Base-by-base conservation (phyloP, 176 grass and related monocot species). In the Oryza longistaminata region DNA sequence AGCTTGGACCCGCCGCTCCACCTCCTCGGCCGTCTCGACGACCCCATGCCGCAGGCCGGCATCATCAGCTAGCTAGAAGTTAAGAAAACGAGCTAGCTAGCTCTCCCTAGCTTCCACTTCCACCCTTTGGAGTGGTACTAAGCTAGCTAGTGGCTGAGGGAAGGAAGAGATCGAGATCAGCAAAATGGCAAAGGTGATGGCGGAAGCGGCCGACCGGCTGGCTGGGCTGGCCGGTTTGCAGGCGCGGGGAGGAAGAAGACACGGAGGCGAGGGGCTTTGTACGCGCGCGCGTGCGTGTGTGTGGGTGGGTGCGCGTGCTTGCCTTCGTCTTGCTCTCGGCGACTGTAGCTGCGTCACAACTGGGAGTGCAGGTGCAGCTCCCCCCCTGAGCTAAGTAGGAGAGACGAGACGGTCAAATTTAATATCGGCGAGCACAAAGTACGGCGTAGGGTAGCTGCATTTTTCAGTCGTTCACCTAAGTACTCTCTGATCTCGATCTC, bases 281-380 rank as follows among this genome's bases (percentile, higher is more conserved):
- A 62, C 58, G 55, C 0, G 55, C 19, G 19, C 55, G 17, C 55
- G n/a, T n/a, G 55, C 33, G 0, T 2, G 29, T 31, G 29, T 31
- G 55, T 44, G 72, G 33, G 72, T 33, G n/a, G 77, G 62, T 4
- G 64, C 44, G 77, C 10, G 31, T 80, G 70, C 64, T 40, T 22
- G 26, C 14, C 62, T 39, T 73, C 40, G 58, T 61, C 58, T 62
- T 24, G 58, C 58, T 62, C 19, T 55, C 55, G 17, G 1, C 61
- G 22, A 90, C 80, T 87, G 89, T 87, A 64, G 88, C 80, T 4
- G 69, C 48, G 22, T 70, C 80, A 25, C 79, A 79, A 68, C 88
- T 48, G 12, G 4, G 22, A 74, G 17, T 33, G 61, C 81, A 34
- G 55, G 29, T 31, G 29, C 29, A 31, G 29, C 29, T 31, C 81